Conservation (phyloP, 2,329 filamentous ascomycete species). For the Fusarium zealandicum region DNA sequence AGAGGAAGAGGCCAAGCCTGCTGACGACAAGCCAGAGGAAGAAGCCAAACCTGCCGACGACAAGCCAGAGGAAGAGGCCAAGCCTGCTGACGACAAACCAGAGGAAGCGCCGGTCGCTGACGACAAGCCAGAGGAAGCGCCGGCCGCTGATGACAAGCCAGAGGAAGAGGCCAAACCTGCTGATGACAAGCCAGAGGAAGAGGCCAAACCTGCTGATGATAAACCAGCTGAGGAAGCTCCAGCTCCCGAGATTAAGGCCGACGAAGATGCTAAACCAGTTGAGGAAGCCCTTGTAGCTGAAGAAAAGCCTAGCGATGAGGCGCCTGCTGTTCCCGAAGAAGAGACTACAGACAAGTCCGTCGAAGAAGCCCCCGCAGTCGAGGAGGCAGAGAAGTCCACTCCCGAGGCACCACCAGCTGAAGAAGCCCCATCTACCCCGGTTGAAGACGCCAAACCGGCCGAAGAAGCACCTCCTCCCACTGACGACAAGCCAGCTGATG, state of each 20-base stretch:
- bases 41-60: no score
- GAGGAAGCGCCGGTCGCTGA: slow-evolving; percentile 5
- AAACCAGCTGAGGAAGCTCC: not conserved
- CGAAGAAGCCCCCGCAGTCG: slow-evolving; percentile 9
- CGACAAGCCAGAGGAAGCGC: slow-evolving; percentile 20
- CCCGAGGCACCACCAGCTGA: slow-evolving; percentile 7
- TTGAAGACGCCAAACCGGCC: slow-evolving; percentile 14
- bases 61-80: slow-evolving; percentile 8
- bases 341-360: slow-evolving; percentile 3
- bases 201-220: no score
- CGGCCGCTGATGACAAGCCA: slow-evolving; percentile 9
- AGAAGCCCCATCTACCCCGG: slow-evolving; percentile 10
- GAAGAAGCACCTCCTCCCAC: slow-evolving; percentile 27
- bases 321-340: slow-evolving; percentile 6
- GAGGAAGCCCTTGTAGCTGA: slow-evolving; percentile 8
- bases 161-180: slow-evolving; percentile 19
- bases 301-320: slow-evolving; percentile 3
- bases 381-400: slow-evolving; percentile 3
- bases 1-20: slow-evolving; percentile 15
- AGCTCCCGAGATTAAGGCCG: slow-evolving; percentile 1
- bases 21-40: slow-evolving; percentile 26
- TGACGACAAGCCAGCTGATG: slow-evolving; percentile 37
- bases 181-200: slow-evolving; percentile 24
- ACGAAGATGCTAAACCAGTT: not conserved
- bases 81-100: slow-evolving; percentile 16